phyloP scores from a whole-genome alignment of 2,329 filamentous ascomycete species.

The Akanthomyces muscarius region DNA sequence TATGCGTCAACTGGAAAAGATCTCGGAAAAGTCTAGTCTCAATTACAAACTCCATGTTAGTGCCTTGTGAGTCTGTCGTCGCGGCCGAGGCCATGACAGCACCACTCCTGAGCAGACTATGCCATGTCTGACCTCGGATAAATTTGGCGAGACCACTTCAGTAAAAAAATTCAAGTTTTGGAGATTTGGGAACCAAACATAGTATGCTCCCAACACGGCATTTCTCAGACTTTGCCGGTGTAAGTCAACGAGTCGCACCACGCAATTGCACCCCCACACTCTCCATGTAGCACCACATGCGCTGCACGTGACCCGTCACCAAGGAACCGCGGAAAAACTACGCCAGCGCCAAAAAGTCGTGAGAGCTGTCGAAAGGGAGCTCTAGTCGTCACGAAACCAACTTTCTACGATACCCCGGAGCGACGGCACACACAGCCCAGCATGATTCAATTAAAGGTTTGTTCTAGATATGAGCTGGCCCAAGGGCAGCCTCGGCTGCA shows the following conservation, averaged over 20 bases:
- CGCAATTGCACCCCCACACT: not conserved
- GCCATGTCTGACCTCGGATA: too few relatives aligned
- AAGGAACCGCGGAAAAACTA: slow-evolving; percentile 7
- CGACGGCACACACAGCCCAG: slow-evolving; percentile 35
- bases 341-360: slow-evolving; percentile 3
- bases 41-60: too few relatives aligned
- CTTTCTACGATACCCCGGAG: not conserved
- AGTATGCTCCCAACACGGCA: too few relatives aligned
- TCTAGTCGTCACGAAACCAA: not conserved
- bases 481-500: not conserved
- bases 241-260: not conserved
- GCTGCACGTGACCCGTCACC: slow-evolving; percentile 1
- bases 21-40: too few relatives aligned
- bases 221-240: not conserved
- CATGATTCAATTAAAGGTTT: slow-evolving; percentile 90
- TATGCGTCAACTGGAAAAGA: too few relatives aligned
- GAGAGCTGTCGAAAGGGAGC: slow-evolving; percentile 4
- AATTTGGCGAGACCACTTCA: too few relatives aligned
- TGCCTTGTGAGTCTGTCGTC: too few relatives aligned
- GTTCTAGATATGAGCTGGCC: not conserved
- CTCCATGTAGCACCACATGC: not conserved
- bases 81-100: too few relatives aligned
- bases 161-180: too few relatives aligned
- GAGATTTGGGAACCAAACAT: too few relatives aligned
- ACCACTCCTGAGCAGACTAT: too few relatives aligned